These are phyloP conservation scores for Termitomyces sp. DNA, from an alignment of 768 basidiomycete species.

Conservation along the genomic window DNA sequence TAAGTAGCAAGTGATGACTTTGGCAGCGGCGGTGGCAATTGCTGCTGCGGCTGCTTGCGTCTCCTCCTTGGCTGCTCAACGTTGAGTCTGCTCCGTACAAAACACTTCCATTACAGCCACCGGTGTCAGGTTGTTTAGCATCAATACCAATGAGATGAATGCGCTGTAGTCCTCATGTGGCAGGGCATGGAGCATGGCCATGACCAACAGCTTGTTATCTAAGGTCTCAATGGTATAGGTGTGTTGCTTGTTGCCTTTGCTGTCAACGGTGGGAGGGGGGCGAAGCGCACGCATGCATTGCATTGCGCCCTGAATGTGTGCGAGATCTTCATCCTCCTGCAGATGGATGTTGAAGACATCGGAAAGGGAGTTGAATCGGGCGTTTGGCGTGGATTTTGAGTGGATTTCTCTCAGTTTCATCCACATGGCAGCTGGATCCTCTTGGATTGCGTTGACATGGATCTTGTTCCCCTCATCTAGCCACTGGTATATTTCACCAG, in stretches of 20 bases:
- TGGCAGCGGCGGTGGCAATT: no score
- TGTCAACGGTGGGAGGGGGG: not conserved
- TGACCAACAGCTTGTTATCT: not conserved
- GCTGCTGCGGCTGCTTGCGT: no score
- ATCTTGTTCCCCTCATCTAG: not conserved
- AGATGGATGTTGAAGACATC: not conserved
- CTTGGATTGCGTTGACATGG: not conserved
- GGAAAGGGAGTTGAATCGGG: not conserved
- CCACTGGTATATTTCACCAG: not conserved
- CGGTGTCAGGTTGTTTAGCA: not conserved
- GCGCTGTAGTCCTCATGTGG: not conserved
- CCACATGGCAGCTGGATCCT: not conserved
- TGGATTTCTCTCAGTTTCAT: not conserved
- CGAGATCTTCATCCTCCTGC: not conserved
- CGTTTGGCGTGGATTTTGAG: not conserved
- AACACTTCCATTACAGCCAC: not conserved
- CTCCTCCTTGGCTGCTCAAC: no score
- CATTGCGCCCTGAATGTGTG: not conserved
- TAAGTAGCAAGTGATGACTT: no score
- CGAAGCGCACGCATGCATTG: not conserved
- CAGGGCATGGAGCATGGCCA: not conserved
- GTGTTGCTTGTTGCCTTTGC: not conserved
- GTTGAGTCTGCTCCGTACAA: no score
- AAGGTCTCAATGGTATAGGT: conserved; percentile 2
- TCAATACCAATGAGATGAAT: not conserved